Evolutionary conservation across 2,329 filamentous ascomycete genomes (phyloP), one percentile per base, ranked within the genome.

Genomic region (Bipolaris gigantea): DNA sequence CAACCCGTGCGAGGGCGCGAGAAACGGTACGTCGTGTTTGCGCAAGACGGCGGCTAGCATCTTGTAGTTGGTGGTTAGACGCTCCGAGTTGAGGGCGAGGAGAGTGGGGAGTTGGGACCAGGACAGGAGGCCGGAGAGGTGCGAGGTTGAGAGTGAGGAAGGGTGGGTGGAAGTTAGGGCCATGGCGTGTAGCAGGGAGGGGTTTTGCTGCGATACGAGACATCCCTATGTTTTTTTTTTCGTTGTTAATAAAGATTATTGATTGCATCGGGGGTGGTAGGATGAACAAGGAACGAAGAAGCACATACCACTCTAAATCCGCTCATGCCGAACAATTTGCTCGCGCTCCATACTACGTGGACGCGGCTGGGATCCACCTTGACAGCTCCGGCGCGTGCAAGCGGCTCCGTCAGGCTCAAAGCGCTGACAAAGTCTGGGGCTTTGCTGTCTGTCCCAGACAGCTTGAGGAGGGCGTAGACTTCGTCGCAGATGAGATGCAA

Each of bases 401-500:
- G 47, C 5, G 69, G 67, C 13, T 71, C 69, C 0, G 66, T 67
- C 27, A 72, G 48, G 0, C 61, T 63, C 6, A 71, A 44, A 0
- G 65, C 65, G 13, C 63, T 66, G 4, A 67, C 62, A 16, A 72
- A 71, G 13, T 38, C 18, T 1, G 65, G 52, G 4, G 51, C 55
- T 23, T 56, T 53, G 7, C 35, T 32, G 3, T 55, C 48, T 3
- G 42, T 36, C 7, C 19, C 53, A 0, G 57, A 55, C 9, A 71
- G 50, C 5, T 44, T 44, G 3, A 59, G 52, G 0, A 70, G 49
- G 5, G 65, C 68, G 23, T 60, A 65, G 4, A 66, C 50, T 35
- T 72, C 69, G 36, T 72, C 69, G 9, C 53, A 65, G 15, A 72
- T 66, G 2, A 71, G 42, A 48, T 72, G 69, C 11, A 72, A 55